phyloP scores from a whole-genome alignment of 2,329 filamentous ascomycete species.

The Myriosclerotinia curreyana region DNA sequence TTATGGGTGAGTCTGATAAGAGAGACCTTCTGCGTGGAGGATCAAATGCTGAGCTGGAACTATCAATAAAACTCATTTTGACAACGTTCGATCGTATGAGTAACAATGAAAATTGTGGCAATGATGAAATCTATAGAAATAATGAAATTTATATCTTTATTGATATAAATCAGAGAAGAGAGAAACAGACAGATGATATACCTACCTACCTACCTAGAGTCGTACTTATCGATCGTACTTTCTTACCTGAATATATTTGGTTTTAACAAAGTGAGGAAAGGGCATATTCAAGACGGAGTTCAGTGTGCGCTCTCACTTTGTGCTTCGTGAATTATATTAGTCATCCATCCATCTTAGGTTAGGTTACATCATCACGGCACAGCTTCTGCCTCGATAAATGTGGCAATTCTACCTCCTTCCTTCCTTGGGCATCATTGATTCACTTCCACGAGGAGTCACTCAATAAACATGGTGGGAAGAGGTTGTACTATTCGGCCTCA shows the following conservation, averaged over 20 bases:
- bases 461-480: constrained; percentile 7
- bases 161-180: neutral
- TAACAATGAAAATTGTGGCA: neutral
- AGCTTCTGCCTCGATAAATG: neutral
- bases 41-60: neutral
- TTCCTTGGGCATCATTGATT: constrained; percentile 5
- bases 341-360: neutral
- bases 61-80: neutral
- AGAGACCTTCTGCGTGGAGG: neutral
- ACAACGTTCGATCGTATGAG: neutral
- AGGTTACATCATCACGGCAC: neutral
- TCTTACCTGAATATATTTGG: neutral
- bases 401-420: constrained; percentile 3
- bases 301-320: neutral
- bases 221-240: neutral
- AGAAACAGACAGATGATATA: neutral
- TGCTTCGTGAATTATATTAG: neutral
- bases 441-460: neutral
- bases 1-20: neutral
- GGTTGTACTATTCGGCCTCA: neutral
- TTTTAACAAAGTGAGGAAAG: neutral
- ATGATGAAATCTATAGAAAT: neutral
- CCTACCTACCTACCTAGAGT: neutral
- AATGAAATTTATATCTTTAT: too few relatives aligned
- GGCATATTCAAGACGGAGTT: constrained; percentile 5